A percentile compares a stretch with the other conserved stretches of the same genome.
phyloP scores from a whole-genome alignment of 306 rosid species.

The Rubus idaeus region DNA sequence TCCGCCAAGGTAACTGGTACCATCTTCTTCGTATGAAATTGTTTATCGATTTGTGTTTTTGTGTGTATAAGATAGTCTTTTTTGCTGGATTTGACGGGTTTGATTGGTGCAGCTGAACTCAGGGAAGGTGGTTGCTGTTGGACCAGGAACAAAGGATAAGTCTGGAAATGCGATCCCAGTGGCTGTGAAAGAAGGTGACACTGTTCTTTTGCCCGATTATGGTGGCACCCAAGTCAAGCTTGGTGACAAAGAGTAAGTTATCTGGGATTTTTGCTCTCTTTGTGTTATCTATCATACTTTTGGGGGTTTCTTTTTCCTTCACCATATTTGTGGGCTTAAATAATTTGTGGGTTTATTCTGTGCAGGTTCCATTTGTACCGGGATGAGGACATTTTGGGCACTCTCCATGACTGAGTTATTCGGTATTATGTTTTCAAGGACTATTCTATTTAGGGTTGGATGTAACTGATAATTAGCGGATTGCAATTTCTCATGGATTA shows the following conservation, averaged over 20 bases:
- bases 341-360: constrained; percentile 1
- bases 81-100: background rate
- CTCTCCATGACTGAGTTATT: constrained; percentile 30
- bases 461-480: constrained; percentile 6
- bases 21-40: background rate
- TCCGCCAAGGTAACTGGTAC: constrained; percentile 57
- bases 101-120: constrained; percentile 60
- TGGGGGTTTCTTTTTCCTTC: background rate
- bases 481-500: constrained; percentile 3
- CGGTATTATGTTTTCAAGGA: background rate
- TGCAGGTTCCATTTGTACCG: constrained; percentile 60
- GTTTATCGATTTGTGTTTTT: background rate
- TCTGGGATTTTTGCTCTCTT: background rate
- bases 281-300: background rate
- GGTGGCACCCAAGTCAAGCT: constrained; percentile 90
- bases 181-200: constrained; percentile 73
- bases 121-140: constrained; percentile 82
- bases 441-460: background rate
- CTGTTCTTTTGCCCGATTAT: constrained; percentile 84
- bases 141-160: constrained; percentile 74
- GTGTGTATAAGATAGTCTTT: background rate
- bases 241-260: constrained; percentile 79
- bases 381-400: constrained; percentile 48
- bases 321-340: background rate
- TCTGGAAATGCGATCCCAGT: constrained; percentile 70